These are phyloP conservation scores for Orbilia javanica DNA, from an alignment of 2,329 filamentous ascomycete species.

Conservation along the genomic window DNA sequence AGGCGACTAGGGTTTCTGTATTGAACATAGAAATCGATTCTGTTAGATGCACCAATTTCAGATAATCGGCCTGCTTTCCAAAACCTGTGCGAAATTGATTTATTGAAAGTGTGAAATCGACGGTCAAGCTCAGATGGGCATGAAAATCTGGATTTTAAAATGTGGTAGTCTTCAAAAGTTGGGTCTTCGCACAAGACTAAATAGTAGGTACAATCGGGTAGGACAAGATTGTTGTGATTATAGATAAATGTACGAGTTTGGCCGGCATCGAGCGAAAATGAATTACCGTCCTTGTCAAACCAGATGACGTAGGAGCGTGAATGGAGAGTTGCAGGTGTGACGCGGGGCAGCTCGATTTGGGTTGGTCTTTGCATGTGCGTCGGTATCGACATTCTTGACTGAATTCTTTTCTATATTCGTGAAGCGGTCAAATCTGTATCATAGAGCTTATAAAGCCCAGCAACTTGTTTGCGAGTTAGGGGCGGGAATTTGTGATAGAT, in stretches of 20 bases:
- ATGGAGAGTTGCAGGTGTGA: background rate
- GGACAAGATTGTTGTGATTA: background rate
- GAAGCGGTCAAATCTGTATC: too few relatives aligned
- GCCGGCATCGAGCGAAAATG: background rate
- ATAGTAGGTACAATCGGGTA: background rate
- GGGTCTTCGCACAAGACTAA: background rate
- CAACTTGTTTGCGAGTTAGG: too few relatives aligned
- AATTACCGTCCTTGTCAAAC: background rate
- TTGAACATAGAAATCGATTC: slow-evolving; percentile 6
- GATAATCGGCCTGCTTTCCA: background rate
- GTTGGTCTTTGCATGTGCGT: background rate
- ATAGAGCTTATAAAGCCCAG: too few relatives aligned
- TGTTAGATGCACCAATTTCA: background rate
- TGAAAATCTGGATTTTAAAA: background rate
- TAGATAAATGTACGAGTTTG: background rate
- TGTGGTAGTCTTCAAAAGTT: background rate
- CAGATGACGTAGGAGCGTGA: background rate
- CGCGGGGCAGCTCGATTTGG: background rate
- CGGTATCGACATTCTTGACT: background rate
- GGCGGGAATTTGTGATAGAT: too few relatives aligned
- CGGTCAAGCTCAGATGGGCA: slow-evolving; percentile 3
- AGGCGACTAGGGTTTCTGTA: background rate
- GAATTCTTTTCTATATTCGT: too few relatives aligned
- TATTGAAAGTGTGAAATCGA: background rate
- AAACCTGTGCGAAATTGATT: background rate